A percentile compares a stretch with the other conserved stretches of the same genome.
Evolutionary conservation across 2,329 filamentous ascomycete species (phyloP).

Genomic region (Ceratocystis albifundus): DNA sequence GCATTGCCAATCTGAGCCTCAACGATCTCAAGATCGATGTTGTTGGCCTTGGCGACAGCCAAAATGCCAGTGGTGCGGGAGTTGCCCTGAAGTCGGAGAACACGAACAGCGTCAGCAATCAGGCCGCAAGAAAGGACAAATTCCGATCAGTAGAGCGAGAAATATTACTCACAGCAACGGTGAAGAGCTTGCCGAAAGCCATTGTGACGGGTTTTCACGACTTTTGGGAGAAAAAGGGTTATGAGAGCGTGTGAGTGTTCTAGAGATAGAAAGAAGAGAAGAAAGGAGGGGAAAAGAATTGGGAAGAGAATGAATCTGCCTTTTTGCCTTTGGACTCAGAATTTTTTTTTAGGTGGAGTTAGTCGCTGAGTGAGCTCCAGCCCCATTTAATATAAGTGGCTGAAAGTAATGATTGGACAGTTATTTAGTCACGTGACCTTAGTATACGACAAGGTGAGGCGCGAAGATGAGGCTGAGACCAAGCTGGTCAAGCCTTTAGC

Average conservation of each 20-base stretch:
- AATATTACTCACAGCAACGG: conserved; percentile 52
- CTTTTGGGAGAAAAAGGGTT: conserved; percentile 23
- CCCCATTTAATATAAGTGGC: conserved; percentile 17
- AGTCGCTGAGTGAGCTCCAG: conserved; percentile 15
- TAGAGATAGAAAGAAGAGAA: conserved; percentile 27
- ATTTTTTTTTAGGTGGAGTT: conserved; percentile 23
- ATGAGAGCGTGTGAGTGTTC: conserved; percentile 26
- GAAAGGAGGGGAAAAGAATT: conserved; percentile 21
- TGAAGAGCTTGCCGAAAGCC: conserved; percentile 97
- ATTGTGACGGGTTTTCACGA: conserved; percentile 46
- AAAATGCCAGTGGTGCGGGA: conserved; percentile 77
- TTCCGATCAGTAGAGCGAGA: conserved; percentile 24
- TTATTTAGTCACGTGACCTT: conserved; percentile 12
- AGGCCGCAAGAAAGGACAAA: conserved; percentile 22
- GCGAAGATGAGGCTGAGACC: conserved; percentile 21
- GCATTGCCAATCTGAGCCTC: conserved; percentile 55
- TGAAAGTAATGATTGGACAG: background rate
- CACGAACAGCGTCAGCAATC: conserved; percentile 28
- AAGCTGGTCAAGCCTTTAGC: conserved; percentile 6
- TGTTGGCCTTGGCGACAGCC: conserved; percentile 95
- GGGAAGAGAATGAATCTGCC: conserved; percentile 14
- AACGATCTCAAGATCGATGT: conserved; percentile 79
- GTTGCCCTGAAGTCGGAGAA: conserved; percentile 54
- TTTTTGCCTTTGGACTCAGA: conserved; percentile 24
- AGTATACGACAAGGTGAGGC: conserved; percentile 13